Percentiles rank a stretch among this genome's conserved stretches.
phyloP scores from a whole-genome alignment of 1,284 basidiomycete genomes.

The Malassezia japonica region DNA sequence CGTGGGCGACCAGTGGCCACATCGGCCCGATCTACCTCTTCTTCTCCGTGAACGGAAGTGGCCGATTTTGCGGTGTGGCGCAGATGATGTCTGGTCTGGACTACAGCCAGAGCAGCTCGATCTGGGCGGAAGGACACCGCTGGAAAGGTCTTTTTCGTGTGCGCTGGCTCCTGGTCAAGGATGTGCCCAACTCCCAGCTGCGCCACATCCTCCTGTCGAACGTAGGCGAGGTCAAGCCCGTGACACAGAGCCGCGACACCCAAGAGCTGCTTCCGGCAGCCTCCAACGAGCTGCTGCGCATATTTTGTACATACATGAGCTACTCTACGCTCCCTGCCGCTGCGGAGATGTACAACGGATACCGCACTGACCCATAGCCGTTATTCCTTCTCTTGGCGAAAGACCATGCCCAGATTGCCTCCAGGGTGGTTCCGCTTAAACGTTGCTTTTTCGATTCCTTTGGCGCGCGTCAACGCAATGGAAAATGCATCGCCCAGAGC shows the following conservation, averaged over 20 bases:
- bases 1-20: slow-evolving; percentile 22
- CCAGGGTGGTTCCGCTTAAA: slow-evolving; percentile 49
- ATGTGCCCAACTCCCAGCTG: slow-evolving; percentile 39
- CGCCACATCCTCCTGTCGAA: slow-evolving; percentile 31
- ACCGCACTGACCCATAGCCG: background rate
- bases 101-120: slow-evolving; percentile 32
- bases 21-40: slow-evolving; percentile 43
- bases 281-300: slow-evolving; percentile 29
- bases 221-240: slow-evolving; percentile 31
- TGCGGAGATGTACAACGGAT: background rate
- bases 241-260: slow-evolving; percentile 45
- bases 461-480: slow-evolving; percentile 32
- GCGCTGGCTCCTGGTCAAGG: slow-evolving; percentile 44
- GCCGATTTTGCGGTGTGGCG: slow-evolving; percentile 46
- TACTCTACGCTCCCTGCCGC: background rate
- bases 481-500: slow-evolving; percentile 50
- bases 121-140: slow-evolving; percentile 46
- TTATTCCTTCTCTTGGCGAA: slow-evolving; percentile 5
- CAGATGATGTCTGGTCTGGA: slow-evolving; percentile 45
- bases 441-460: slow-evolving; percentile 24
- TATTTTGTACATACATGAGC: slow-evolving; percentile 21
- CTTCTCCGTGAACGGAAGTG: slow-evolving; percentile 45
- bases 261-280: slow-evolving; percentile 40
- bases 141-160: slow-evolving; percentile 48
- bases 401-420: slow-evolving; percentile 41